Base-by-base conservation (phyloP, 2,329 filamentous ascomycete genomes). In the Didymellaceae sp. region DNA sequence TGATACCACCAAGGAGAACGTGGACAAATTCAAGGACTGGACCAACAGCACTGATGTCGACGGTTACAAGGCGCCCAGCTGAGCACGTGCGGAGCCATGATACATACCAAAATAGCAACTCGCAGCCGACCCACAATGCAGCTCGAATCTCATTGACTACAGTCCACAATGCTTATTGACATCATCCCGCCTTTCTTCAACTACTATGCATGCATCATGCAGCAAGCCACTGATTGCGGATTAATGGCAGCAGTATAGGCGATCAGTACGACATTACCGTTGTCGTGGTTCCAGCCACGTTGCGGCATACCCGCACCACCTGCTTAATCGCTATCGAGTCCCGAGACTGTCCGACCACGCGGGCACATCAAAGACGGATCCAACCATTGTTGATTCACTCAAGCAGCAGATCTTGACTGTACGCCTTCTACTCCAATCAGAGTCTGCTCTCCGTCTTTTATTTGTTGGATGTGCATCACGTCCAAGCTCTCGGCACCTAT, bases 11-110 rank as follows among this genome's bases (percentile, higher is more conserved):
- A 47, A 71, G 24, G 75, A 80, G 55, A 76, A 78, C 5, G 76
- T 79, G n/a, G 71, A 76, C 6, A 78, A 77, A 39, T 82, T 78
- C 65, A 76, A 82, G 64, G 74, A 76, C 14, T 65, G 80, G 37
- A 77, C 75, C 3, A 80, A 76, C 49, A 80, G 78, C 48, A 80
- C 76, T 0, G 77, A 81, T 61, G 72, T 76, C 8, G 72, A 78
- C 40, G 74, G 69, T 2, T 75, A 75, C 55, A 55, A 70, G 54
- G 52, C 60, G 6, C 56, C 62, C 7, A 61, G 47, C 35, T 66
- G 57, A 49, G 39, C 43, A 8, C 6, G 3, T 6, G 17, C 7
- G 6, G 8, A 31, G 7, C 20, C 21, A 2, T 13, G 16, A 21
- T 14, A 25, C 6, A 22, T 10, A 25, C n/a, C 11, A 25, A 6